A percentile compares a stretch with the other conserved stretches of the same genome.
Evolutionary conservation across 2,329 filamentous ascomycete genomes (phyloP).

Genomic region (Exserohilum rostratum): DNA sequence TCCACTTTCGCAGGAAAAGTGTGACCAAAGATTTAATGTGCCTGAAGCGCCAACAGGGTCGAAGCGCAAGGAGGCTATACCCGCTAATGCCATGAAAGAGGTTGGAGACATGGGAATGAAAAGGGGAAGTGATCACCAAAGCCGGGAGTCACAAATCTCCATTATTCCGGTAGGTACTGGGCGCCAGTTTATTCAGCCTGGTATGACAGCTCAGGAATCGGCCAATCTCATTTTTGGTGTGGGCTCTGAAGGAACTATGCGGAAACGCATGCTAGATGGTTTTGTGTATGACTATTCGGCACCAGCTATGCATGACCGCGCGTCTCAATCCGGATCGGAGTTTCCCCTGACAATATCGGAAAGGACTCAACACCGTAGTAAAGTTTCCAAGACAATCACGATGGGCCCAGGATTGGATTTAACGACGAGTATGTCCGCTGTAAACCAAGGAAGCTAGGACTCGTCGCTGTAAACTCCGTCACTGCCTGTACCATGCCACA

Average conservation of each 20-base stretch:
- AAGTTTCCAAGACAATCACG: neutral
- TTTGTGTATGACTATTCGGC: neutral
- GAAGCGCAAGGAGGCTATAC: neutral
- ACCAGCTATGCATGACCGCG: constrained; percentile 4
- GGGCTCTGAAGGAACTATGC: neutral
- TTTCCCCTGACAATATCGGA: neutral
- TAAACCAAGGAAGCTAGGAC: too few species aligned
- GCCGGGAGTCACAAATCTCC: neutral
- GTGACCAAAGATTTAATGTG: too few species aligned
- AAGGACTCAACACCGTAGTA: neutral
- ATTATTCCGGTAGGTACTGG: neutral
- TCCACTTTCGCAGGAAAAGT: neutral
- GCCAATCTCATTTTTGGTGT: constrained; percentile 7
- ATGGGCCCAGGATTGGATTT: neutral
- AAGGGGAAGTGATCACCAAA: too few species aligned
- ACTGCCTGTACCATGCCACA: neutral
- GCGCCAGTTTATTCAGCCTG: constrained; percentile 11
- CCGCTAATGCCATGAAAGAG: neutral
- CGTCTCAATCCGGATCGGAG: neutral
- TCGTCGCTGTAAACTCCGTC: neutral
- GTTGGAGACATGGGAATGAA: neutral
- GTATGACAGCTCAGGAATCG: constrained; percentile 8
- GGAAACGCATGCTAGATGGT: constrained; percentile 1
- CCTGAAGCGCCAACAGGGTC: neutral
- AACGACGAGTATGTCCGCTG: neutral